A percentile compares a stretch with the other conserved stretches of the same genome.
phyloP scores from a whole-genome alignment of 2,329 filamentous ascomycete species.

The Talaromyces piceae region DNA sequence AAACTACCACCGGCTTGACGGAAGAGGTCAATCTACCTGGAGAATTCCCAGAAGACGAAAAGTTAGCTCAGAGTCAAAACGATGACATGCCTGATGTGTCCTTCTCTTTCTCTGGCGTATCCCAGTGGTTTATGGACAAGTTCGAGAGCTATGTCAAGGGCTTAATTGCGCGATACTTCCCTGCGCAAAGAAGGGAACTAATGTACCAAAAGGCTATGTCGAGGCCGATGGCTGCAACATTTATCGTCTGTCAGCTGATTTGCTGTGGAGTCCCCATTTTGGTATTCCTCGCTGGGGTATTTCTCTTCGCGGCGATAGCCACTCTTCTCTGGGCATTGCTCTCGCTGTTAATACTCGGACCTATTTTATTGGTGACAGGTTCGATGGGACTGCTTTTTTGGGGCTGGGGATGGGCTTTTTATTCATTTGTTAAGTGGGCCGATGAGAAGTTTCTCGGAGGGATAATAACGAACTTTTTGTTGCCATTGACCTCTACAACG shows the following conservation, averaged over 20 bases:
- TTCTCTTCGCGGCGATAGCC: slow-evolving; percentile 26
- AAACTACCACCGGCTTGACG: slow-evolving; percentile 15
- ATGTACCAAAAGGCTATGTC: slow-evolving; percentile 23
- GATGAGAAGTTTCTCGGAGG: slow-evolving; percentile 21
- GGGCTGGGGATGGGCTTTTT: slow-evolving; percentile 24
- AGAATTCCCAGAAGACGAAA: slow-evolving; percentile 18
- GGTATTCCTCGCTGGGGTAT: slow-evolving; percentile 25
- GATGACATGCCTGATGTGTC: slow-evolving; percentile 14
- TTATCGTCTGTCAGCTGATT: slow-evolving; percentile 25
- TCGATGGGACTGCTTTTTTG: slow-evolving; percentile 23
- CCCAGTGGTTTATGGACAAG: slow-evolving; percentile 20
- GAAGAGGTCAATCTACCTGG: slow-evolving; percentile 20
- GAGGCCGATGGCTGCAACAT: slow-evolving; percentile 25
- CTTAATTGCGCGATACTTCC: slow-evolving; percentile 20
- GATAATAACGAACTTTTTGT: slow-evolving; percentile 18
- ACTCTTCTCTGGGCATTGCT: slow-evolving; percentile 24
- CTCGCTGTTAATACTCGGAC: slow-evolving; percentile 24
- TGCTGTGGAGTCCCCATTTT: slow-evolving; percentile 29
- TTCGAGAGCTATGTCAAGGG: slow-evolving; percentile 20
- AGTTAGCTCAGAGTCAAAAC: slow-evolving; percentile 9
- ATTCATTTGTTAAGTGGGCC: slow-evolving; percentile 20
- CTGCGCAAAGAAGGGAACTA: slow-evolving; percentile 19
- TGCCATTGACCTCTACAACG: slow-evolving; percentile 9
- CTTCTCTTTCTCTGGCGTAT: slow-evolving; percentile 13
- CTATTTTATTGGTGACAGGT: slow-evolving; percentile 22